Base-by-base conservation (phyloP, 495 filamentous ascomycete species). In the Chaetomium cochliodes region DNA sequence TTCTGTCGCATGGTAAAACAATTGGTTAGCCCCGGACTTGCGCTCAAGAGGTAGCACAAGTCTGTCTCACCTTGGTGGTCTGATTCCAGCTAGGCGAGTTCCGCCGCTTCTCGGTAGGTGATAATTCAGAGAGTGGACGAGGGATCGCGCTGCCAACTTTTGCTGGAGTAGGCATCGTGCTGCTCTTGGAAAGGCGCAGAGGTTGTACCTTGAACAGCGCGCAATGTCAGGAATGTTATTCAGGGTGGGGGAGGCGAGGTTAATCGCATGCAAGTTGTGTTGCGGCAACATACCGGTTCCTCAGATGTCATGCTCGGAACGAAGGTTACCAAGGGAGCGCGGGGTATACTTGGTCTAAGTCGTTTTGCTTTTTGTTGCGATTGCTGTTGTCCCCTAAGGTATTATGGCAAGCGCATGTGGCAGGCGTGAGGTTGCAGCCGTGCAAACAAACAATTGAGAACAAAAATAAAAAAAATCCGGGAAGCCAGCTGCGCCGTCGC, bases 71-170 rank as follows among this genome's bases (percentile, higher is more conserved):
- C 82, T 88, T 90, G 37, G 81, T 80, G 49, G 77, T 72, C 73
- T 90, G 86, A 68, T 87, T 87, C 85, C 86, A 91, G 77, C 85
- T 90, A 5, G 89, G 89, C 47, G 91, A 94, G 72, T 96, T 94
- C 61, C 81, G 74, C 69, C 86, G 69, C 70, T 79, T 78, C 69
- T 86, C 83, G 25, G 80, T 83, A 30, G 82, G 82, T 44, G 80
- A 81, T 55, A 87, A 79, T 69, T 87, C 85, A 64, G 84, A 83
- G 53, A 87, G 75, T 23, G 85, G 81, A 22, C 82, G 81, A 56
- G 79, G 79, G 63, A 82, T 74, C 39, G 77, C 70, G 72, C 76
- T 79, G 30, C 58, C 58, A 53, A 68, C 69, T 73, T 82, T 81
- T 62, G 69, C 65, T 13, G 84, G 79, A 22, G 81, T 80, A 46